phyloP scores from a whole-genome alignment of 371 early-diverging fungal species.

The Mortierella sp. region DNA sequence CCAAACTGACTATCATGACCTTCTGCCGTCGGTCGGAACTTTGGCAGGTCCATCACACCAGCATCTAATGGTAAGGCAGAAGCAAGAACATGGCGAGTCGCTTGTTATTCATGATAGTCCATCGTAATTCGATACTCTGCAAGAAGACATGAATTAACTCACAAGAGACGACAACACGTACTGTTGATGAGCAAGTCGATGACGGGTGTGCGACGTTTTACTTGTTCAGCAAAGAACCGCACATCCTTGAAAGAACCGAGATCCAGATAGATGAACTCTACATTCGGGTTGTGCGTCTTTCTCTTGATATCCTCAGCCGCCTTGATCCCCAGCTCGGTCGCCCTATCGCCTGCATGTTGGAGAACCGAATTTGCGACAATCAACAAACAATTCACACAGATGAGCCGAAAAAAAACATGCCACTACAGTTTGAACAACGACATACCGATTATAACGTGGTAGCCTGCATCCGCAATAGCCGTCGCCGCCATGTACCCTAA shows the following conservation, averaged over 20 bases:
- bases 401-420: not conserved
- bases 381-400: not conserved
- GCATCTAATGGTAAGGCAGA: conserved; percentile 23
- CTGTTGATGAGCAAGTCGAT: conserved; percentile 48
- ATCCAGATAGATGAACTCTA: conserved; percentile 47
- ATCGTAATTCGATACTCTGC: too few species aligned
- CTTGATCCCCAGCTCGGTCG: conserved; percentile 36
- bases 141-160: too few species aligned
- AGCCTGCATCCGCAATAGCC: conserved; percentile 46
- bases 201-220: conserved; percentile 13
- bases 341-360: conserved; percentile 30
- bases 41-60: conserved; percentile 47
- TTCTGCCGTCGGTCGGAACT: conserved; percentile 41
- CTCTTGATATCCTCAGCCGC: conserved; percentile 44
- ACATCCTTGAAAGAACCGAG: conserved; percentile 45
- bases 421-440: not conserved
- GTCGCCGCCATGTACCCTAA: conserved; percentile 38
- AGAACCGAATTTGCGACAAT: not conserved
- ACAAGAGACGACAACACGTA: conserved; percentile 4
- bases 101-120: too few species aligned
- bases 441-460: conserved; percentile 51
- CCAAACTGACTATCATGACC: conserved; percentile 51
- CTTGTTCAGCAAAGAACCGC: conserved; percentile 24
- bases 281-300: conserved; percentile 37
- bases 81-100: not conserved